Conservation (phyloP, 1,284 basidiomycete genomes). For the Papiliotrema terrestris region DNA sequence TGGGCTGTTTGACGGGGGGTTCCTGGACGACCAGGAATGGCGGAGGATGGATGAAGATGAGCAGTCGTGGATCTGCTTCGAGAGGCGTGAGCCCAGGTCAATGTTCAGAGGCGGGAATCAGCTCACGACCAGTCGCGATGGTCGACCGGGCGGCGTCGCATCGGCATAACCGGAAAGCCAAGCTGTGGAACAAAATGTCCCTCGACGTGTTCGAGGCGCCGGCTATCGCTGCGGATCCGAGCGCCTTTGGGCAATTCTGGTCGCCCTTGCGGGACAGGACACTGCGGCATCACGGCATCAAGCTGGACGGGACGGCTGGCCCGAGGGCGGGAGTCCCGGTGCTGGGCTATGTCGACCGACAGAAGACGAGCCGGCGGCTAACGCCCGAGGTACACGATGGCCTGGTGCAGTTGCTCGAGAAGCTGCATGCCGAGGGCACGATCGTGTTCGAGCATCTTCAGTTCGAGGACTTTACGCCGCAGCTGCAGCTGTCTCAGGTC, state of each 20-base stretch:
- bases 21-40: slow-evolving; percentile 12
- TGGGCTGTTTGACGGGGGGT: slow-evolving; percentile 12
- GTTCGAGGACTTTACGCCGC: not conserved
- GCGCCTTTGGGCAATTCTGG: slow-evolving; percentile 22
- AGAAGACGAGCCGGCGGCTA: slow-evolving; percentile 16
- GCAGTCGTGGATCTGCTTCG: slow-evolving; percentile 14
- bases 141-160: slow-evolving; percentile 34
- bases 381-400: slow-evolving; percentile 11
- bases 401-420: slow-evolving; percentile 13
- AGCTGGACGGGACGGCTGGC: not conserved
- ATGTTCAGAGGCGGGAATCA: too few species aligned
- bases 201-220: slow-evolving; percentile 14
- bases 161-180: slow-evolving; percentile 17
- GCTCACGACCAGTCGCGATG: slow-evolving; percentile 17
- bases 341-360: slow-evolving; percentile 32
- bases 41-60: not conserved
- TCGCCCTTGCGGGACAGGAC: slow-evolving; percentile 10
- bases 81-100: slow-evolving; percentile 20
- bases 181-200: slow-evolving; percentile 34
- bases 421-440: slow-evolving; percentile 10
- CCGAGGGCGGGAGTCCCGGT: slow-evolving; percentile 10
- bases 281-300: not conserved
- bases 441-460: slow-evolving; percentile 9
- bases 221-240: not conserved
- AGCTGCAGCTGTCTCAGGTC: not conserved